Percentiles rank a stretch among this genome's conserved stretches.
Conservation (phyloP, 495 filamentous ascomycete species). For the Pseudotulostoma volvatum region DNA sequence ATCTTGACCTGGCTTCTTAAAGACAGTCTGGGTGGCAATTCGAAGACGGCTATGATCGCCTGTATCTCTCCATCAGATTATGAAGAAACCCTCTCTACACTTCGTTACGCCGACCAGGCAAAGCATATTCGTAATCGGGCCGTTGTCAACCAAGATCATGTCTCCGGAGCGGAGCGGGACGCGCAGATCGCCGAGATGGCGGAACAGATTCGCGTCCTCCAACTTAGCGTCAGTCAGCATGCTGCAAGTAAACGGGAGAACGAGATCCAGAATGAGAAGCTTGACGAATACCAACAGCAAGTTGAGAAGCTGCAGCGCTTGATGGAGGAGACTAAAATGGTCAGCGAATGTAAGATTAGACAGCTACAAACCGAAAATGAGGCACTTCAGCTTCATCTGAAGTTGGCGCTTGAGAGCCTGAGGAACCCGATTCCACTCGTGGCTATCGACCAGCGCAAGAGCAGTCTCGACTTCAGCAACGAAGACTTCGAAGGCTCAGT, state of each 20-base stretch:
- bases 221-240: slow-evolving; percentile 49
- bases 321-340: slow-evolving; percentile 81
- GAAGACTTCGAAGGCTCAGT: slow-evolving; percentile 26
- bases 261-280: slow-evolving; percentile 47
- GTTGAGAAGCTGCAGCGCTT: slow-evolving; percentile 75
- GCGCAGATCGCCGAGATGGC: slow-evolving; percentile 88
- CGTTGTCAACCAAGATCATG: slow-evolving; percentile 84
- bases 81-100: slow-evolving; percentile 88
- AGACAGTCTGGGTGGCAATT: slow-evolving; percentile 86
- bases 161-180: slow-evolving; percentile 77
- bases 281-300: slow-evolving; percentile 82
- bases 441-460: slow-evolving; percentile 19
- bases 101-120: slow-evolving; percentile 94
- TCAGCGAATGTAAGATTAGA: slow-evolving; percentile 81
- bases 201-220: slow-evolving; percentile 72
- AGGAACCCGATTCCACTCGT: slow-evolving; percentile 64
- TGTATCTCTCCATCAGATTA: slow-evolving; percentile 93
- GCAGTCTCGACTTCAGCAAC: slow-evolving; percentile 20
- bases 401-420: slow-evolving; percentile 67
- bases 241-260: slow-evolving; percentile 30
- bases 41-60: slow-evolving; percentile 97
- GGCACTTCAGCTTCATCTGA: slow-evolving; percentile 67
- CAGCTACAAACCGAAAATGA: slow-evolving; percentile 80
- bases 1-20: slow-evolving; percentile 97
- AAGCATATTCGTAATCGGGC: slow-evolving; percentile 95